These are phyloP conservation scores for Prunus mira DNA, from an alignment of 306 rosid species.

Conservation along the genomic window DNA sequence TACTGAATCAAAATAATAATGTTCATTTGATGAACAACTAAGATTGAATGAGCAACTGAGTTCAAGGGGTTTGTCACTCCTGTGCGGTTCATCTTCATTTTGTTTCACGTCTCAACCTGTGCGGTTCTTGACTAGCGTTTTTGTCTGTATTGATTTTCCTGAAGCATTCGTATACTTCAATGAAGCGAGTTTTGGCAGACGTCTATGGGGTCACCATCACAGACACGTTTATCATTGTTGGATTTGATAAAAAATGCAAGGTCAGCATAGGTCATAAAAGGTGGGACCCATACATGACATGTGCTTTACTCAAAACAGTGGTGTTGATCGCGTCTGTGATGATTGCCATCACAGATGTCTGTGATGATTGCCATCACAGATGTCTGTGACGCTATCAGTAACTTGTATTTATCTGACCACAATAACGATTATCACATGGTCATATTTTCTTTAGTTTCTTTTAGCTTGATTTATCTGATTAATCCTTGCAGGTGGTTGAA, in stretches of 20 bases:
- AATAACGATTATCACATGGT: constrained; percentile 7
- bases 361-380: constrained; percentile 63
- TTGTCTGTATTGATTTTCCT: constrained; percentile 44
- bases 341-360: constrained; percentile 62
- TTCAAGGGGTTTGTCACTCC: neutral
- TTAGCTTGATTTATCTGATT: constrained; percentile 20
- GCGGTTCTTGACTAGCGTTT: constrained; percentile 46
- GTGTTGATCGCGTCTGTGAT: constrained; percentile 64
- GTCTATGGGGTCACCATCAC: constrained; percentile 67
- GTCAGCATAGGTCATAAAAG: constrained; percentile 54
- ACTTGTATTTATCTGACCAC: constrained; percentile 14
- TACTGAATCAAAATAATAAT: neutral
- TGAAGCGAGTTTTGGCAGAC: constrained; percentile 56
- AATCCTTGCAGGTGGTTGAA: constrained; percentile 76
- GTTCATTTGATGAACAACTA: neutral
- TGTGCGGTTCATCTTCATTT: neutral
- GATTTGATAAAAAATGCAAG: constrained; percentile 54
- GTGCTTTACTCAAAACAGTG: constrained; percentile 37
- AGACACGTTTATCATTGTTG: constrained; percentile 56
- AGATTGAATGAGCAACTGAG: neutral
- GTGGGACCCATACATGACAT: constrained; percentile 58
- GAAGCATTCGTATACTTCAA: constrained; percentile 50
- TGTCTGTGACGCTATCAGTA: constrained; percentile 37
- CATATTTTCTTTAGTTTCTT: constrained; percentile 15
- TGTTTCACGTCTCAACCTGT: constrained; percentile 26